Base-by-base conservation (phyloP, 352 stramenopile species). In the Pythium coloratum region DNA sequence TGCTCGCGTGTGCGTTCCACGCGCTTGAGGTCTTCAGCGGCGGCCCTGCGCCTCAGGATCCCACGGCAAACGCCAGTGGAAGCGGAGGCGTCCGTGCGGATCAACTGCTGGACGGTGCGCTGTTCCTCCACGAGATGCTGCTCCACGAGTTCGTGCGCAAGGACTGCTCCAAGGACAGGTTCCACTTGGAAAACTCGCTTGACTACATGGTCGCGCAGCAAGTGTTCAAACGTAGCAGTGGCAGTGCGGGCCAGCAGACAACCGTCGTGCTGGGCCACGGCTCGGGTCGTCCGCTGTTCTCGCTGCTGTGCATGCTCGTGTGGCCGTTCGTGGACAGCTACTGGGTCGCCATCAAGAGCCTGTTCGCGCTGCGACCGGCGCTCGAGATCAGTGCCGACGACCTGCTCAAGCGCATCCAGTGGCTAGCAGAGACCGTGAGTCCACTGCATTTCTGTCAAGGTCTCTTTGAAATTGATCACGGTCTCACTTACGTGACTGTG, bases 251-350 rank as follows among this genome's bases (percentile, higher is more conserved):
- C 33, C 24, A 62, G 40, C 30, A 58, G 16, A n/a, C n/a, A n/a
- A 55, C 42, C 28, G 56, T 75, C 33, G 49, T 14, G 8, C 36
- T 74, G 18, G 32, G 30, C 32, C 59, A 69, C 13, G 60, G 62
- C 30, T 32, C 42, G 7, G 62, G 69, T 5, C 70, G 82, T 16
- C 68, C 76, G 13, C 77, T 90, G 63, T 73, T 92, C 16, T 82
- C 83, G 38, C 67, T 95, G 64, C 66, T 95, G 50, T 90, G 82
- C 67, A 90, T 76, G 28, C 72, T 93, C 24, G 69, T 90, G n/a
- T 94, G 85, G 87, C 87, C 87, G n/a, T 95, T 94, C 55, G 87
- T 95, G 62, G 87, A 95, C 64, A 91, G 82, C 72, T 94, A 94
- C 76, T 94, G 84, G 84, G 86, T 94, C 26, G 82, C 84, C 10